Evolutionary conservation across 2,329 filamentous ascomycete species (phyloP).

Genomic region (Coleophoma eucalyptorum): DNA sequence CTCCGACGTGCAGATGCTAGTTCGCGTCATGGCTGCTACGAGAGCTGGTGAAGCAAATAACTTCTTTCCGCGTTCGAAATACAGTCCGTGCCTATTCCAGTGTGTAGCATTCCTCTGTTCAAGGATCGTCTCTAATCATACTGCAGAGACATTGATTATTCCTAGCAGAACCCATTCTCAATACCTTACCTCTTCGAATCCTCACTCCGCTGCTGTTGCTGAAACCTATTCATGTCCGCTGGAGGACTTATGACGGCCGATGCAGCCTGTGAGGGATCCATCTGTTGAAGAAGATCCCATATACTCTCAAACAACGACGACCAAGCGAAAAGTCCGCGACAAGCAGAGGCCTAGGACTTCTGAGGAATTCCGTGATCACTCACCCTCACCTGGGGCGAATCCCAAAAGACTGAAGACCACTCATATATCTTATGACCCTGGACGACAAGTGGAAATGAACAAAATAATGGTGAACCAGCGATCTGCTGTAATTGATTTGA

Average conservation of each 20-base stretch:
- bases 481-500: slow-evolving; percentile 19
- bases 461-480: slow-evolving; percentile 12
- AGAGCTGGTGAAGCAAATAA: background rate
- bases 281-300: slow-evolving; percentile 15
- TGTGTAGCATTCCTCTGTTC: too few species aligned
- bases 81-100: background rate
- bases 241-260: slow-evolving; percentile 21
- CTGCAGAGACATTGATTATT: too few species aligned
- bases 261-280: slow-evolving; percentile 22
- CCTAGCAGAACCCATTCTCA: too few species aligned
- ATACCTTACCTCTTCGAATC: too few species aligned
- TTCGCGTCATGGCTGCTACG: slow-evolving; percentile 4
- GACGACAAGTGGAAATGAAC: slow-evolving; percentile 16
- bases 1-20: too few species aligned
- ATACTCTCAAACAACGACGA: slow-evolving; percentile 4
- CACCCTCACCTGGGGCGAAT: slow-evolving; percentile 32
- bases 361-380: too few species aligned
- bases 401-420: slow-evolving; percentile 71
- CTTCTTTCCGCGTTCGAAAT: background rate
- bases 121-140: too few species aligned
- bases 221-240: slow-evolving; percentile 16
- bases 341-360: slow-evolving; percentile 1
- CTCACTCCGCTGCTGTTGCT: background rate
- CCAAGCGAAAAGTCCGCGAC: slow-evolving; percentile 22
- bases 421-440: slow-evolving; percentile 41